These are phyloP conservation scores for Ustilago nuda DNA, from an alignment of 1,284 basidiomycete species.

Conservation along the genomic window DNA sequence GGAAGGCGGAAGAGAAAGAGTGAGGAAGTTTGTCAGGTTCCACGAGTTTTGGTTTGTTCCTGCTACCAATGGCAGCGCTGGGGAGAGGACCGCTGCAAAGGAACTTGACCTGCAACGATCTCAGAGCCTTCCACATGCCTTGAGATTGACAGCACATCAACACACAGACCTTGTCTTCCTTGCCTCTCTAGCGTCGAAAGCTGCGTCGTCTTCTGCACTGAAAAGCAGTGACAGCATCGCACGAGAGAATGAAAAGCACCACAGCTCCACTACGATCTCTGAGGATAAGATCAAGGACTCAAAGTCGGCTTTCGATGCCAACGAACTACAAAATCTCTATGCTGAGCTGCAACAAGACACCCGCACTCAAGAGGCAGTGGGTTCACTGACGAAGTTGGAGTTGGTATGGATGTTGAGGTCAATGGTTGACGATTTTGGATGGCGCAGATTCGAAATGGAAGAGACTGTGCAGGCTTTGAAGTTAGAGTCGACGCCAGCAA, in stretches of 20 bases:
- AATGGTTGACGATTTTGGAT: slow-evolving; percentile 30
- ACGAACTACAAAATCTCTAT: slow-evolving; percentile 16
- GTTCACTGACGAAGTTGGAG: slow-evolving; percentile 23
- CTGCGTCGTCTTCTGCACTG: neutral
- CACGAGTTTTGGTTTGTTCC: slow-evolving; percentile 25
- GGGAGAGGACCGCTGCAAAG: neutral
- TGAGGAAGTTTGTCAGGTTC: slow-evolving; percentile 8
- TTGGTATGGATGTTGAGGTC: slow-evolving; percentile 23
- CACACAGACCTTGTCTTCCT: slow-evolving; percentile 36
- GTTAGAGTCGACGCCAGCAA: slow-evolving; percentile 24
- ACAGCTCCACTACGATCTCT: slow-evolving; percentile 16
- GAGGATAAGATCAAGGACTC: slow-evolving; percentile 35
- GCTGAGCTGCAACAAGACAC: neutral
- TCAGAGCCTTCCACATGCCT: neutral
- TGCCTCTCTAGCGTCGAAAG: slow-evolving; percentile 10
- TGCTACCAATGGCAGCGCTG: slow-evolving; percentile 12
- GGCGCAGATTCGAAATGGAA: slow-evolving; percentile 16
- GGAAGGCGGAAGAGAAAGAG: neutral
- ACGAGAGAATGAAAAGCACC: slow-evolving; percentile 16
- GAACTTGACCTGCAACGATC: neutral
- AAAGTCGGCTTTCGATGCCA: slow-evolving; percentile 12
- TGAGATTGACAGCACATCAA: slow-evolving; percentile 28
- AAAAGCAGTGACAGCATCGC: neutral
- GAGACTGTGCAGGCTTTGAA: slow-evolving; percentile 23
- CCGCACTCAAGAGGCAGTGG: neutral